Evolutionary conservation across 257 asterid species (phyloP), one percentile per base, ranked within the genome.

Genomic region (Ligustrum vulgare): DNA sequence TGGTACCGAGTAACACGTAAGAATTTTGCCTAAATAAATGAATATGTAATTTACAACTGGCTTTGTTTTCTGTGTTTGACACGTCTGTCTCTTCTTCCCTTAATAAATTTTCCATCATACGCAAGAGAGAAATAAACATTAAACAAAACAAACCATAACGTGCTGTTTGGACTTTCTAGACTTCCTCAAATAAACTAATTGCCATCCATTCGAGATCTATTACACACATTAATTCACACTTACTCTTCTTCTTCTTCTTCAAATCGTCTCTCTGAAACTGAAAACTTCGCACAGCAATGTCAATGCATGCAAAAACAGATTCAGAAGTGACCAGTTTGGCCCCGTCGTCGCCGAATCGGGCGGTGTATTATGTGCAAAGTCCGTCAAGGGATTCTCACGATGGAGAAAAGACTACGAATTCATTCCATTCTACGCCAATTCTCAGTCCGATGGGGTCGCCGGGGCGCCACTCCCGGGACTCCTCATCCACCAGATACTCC

Each of bases 381-480:
- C 98, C 98, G 28, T 94, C 98, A 9, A 58, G 98, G 72, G 98
- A 94, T 81, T 91, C 99, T 0, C 97, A 94, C 78, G 98, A 94
- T 56, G 97, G 98, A 0, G 98, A 92, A 75, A 94, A 94, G 86
- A 94, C 98, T 4, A 88, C 97, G 1, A 89, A 92, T 47, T 94
- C 98, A 0, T 92, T 92, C 82, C 99, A 89, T 71, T 94, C 98
- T 4, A 94, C 98, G 9, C 98, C 98, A 60, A 84, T 89, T 0
- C 83, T 89, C 65, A 90, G 97, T 77, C 97, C 98, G 18, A 81
- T 87, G 91, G 98, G 94, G 4, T 94, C 98, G 0, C 98, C 98
- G 41, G 98, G 98, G 16, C 98, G 87, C 23, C 97, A 92, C n/a
- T 92, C 98, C 3, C 89, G 98, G 0, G 93, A 88, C 82, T 94